phyloP scores from a whole-genome alignment of 139 green algal genomes.

The Tetraselmis chui region DNA sequence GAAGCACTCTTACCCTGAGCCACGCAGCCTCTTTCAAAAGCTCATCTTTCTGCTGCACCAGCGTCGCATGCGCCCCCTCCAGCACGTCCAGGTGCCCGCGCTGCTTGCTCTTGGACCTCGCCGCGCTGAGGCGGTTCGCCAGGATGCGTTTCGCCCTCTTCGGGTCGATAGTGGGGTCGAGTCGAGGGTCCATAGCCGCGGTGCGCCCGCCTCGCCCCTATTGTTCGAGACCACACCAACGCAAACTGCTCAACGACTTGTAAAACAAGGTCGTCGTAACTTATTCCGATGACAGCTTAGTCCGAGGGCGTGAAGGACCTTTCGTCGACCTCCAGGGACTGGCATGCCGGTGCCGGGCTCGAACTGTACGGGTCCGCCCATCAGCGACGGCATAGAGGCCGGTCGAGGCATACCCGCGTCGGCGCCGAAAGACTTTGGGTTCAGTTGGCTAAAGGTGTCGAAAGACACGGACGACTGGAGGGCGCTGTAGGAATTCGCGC shows the following conservation, averaged over 20 bases:
- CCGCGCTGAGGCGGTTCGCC: slow-evolving; percentile 48
- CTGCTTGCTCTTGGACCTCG: background rate
- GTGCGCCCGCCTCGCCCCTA: slow-evolving; percentile 70
- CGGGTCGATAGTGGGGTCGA: slow-evolving; percentile 72
- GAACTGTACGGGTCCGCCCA: background rate
- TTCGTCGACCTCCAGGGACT: too few species aligned
- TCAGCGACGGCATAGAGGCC: background rate
- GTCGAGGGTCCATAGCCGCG: slow-evolving; percentile 58
- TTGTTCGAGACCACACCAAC: too few species aligned
- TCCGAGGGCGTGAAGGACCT: too few species aligned
- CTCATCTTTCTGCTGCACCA: background rate
- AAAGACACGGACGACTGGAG: background rate
- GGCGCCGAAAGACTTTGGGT: background rate
- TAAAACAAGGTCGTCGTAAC: too few species aligned
- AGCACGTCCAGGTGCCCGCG: background rate
- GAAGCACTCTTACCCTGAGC: background rate
- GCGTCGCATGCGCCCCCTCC: background rate
- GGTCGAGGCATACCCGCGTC: background rate
- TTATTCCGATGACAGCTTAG: too few species aligned
- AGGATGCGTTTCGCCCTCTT: slow-evolving; percentile 69
- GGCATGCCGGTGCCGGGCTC: background rate
- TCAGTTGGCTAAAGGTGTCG: background rate
- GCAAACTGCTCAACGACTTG: too few species aligned
- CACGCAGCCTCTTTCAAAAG: background rate
- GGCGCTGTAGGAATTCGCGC: background rate